Percentiles rank a stretch among this genome's conserved stretches.
Evolutionary conservation across 805 yeast species (phyloP).

Genomic region (Yamadazyma nakazawae): DNA sequence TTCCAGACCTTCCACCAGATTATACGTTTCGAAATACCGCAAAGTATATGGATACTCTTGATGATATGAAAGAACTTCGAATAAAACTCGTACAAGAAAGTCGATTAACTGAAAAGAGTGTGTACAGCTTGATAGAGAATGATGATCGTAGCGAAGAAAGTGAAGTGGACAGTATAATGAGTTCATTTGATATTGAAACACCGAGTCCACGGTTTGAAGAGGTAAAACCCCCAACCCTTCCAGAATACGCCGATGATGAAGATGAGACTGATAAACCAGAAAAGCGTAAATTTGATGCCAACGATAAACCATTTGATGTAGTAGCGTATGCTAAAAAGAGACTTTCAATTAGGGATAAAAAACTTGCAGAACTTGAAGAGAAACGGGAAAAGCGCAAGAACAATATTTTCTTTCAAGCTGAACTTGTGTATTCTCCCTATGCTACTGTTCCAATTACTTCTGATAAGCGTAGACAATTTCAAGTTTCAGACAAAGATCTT

Average conservation of each 20-base stretch:
- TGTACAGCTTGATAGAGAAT: conserved; percentile 54
- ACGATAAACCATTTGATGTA: conserved; percentile 43
- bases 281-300: conserved; percentile 7
- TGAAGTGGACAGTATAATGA: conserved; percentile 10
- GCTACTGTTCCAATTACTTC: conserved; percentile 22
- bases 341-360: conserved; percentile 30
- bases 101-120: conserved; percentile 71
- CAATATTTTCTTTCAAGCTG: conserved; percentile 38
- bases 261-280: conserved; percentile 4
- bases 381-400: conserved; percentile 20
- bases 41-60: conserved; percentile 54
- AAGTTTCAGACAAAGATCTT: conserved; percentile 24
- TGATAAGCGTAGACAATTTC: conserved; percentile 22
- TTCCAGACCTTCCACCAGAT: conserved; percentile 91
- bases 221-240: conserved; percentile 11
- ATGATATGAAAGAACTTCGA: conserved; percentile 69
- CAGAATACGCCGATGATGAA: conserved; percentile 13
- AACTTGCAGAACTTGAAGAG: conserved; percentile 19
- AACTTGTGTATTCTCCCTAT: conserved; percentile 36
- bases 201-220: conserved; percentile 14
- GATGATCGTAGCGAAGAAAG: conserved; percentile 16
- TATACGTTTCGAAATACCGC: conserved; percentile 86
- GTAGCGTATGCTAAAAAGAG: conserved; percentile 55
- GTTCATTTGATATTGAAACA: conserved; percentile 5
- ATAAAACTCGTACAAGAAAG: conserved; percentile 78